A percentile compares a stretch with the other conserved stretches of the same genome.
Conservation (phyloP, 1,139 yeast species). For the Pichia sp. region DNA sequence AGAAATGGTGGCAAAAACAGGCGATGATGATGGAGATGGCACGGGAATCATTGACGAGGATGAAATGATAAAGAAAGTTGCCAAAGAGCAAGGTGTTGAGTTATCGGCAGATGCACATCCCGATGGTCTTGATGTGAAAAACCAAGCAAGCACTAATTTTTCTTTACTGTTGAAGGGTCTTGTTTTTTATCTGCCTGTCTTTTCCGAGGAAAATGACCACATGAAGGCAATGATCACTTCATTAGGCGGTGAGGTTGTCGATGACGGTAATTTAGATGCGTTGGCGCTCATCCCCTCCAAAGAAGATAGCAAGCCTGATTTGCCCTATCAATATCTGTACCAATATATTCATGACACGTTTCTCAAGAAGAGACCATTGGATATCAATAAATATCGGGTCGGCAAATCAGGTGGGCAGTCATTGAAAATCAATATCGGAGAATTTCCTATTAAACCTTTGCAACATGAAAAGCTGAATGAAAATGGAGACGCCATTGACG, state of each 20-base stretch:
- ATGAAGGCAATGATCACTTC: slow-evolving; percentile 20
- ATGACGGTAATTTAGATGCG: slow-evolving; percentile 8
- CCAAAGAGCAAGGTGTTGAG: not conserved
- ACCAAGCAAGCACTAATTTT: not conserved
- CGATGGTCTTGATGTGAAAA: slow-evolving; percentile 9
- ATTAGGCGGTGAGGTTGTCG: slow-evolving; percentile 23
- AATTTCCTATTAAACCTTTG: slow-evolving; percentile 10
- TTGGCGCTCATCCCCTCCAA: slow-evolving; percentile 21
- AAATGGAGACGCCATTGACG: not conserved
- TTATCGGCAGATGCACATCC: not conserved
- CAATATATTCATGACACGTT: slow-evolving; percentile 22
- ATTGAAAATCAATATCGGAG: slow-evolving; percentile 25
- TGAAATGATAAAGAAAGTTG: not conserved
- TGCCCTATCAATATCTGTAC: slow-evolving; percentile 22
- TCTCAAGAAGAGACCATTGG: slow-evolving; percentile 14
- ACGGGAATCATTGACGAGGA: not conserved
- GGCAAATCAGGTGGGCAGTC: slow-evolving; percentile 20
- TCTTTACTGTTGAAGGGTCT: slow-evolving; percentile 12
- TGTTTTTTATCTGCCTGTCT: slow-evolving; percentile 20
- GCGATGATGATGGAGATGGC: not conserved
- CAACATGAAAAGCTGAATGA: not conserved
- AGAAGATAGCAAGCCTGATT: slow-evolving; percentile 12
- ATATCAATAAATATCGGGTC: slow-evolving; percentile 20
- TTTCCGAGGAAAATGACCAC: slow-evolving; percentile 17
- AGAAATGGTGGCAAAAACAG: not conserved